These are phyloP conservation scores for Saprolegnia diclina DNA, from an alignment of 352 stramenopile genomes.

Conservation along the genomic window DNA sequence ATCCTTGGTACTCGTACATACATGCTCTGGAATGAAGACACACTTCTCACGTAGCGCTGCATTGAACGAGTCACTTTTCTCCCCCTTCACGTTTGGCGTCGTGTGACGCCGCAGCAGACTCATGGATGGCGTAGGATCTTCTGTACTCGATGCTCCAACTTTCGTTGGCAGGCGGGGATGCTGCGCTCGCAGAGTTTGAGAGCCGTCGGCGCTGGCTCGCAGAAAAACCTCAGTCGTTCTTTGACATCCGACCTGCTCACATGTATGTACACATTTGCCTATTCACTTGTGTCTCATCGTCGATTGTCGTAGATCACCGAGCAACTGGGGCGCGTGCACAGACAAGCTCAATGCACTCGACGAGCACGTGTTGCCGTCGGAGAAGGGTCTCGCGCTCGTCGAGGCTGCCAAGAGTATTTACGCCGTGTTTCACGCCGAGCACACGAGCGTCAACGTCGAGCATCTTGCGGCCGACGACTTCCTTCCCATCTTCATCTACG, in stretches of 20 bases:
- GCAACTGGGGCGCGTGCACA: slow-evolving; percentile 48
- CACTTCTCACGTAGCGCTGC: slow-evolving; percentile 28
- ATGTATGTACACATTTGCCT: slow-evolving; percentile 17
- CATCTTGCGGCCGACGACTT: slow-evolving; percentile 67
- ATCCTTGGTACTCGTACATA: slow-evolving; percentile 10
- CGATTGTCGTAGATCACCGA: slow-evolving; percentile 31
- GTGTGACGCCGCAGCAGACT: neutral
- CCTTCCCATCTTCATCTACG: slow-evolving; percentile 74
- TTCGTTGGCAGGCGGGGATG: slow-evolving; percentile 31
- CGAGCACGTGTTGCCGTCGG: slow-evolving; percentile 61
- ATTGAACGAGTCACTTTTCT: slow-evolving; percentile 62
- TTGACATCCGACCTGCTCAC: slow-evolving; percentile 53
- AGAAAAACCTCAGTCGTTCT: slow-evolving; percentile 42
- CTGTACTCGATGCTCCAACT: slow-evolving; percentile 46
- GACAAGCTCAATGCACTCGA: slow-evolving; percentile 55
- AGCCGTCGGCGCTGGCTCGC: slow-evolving; percentile 42
- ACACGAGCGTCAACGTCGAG: slow-evolving; percentile 27
- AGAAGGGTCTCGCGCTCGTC: slow-evolving; percentile 59
- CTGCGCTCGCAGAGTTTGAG: slow-evolving; percentile 47
- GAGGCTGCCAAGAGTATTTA: slow-evolving; percentile 70
- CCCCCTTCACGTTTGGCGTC: slow-evolving; percentile 38
- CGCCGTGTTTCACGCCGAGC: slow-evolving; percentile 49
- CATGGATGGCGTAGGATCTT: slow-evolving; percentile 37
- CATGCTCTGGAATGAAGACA: neutral
- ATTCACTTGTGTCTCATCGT: neutral